phyloP scores from a whole-genome alignment of 192 early-diverging fungal species.

The Linnemannia elongata region DNA sequence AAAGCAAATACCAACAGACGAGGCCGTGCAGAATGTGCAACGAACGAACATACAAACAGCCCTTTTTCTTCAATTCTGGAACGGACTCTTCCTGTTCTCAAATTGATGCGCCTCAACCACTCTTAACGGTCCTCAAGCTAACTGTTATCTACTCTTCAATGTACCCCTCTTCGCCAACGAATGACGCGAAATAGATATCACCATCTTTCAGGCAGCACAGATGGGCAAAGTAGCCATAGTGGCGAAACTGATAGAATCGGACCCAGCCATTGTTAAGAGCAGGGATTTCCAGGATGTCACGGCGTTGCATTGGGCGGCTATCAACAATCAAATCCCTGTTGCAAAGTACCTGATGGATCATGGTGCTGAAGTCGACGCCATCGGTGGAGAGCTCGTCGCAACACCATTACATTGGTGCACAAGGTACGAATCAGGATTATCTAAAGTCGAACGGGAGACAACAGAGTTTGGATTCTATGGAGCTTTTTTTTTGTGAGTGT shows the following conservation, averaged over 20 bases:
- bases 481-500: background rate
- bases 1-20: background rate
- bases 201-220: constrained; percentile 80
- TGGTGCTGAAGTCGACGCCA: constrained; percentile 80
- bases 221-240: constrained; percentile 73
- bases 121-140: constrained; percentile 1
- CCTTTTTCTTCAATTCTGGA: background rate
- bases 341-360: constrained; percentile 84
- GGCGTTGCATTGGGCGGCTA: constrained; percentile 89
- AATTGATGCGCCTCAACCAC: background rate
- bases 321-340: constrained; percentile 78
- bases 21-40: background rate
- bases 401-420: constrained; percentile 96
- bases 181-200: constrained; percentile 45
- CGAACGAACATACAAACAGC: background rate
- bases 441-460: background rate
- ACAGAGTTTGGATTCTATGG: constrained; percentile 3
- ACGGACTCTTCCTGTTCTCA: background rate
- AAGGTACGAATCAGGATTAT: constrained; percentile 60
- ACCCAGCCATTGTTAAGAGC: constrained; percentile 62
- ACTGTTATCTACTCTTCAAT: background rate
- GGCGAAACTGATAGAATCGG: constrained; percentile 68
- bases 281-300: constrained; percentile 79
- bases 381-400: constrained; percentile 83
- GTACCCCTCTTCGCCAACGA: background rate